Base-by-base conservation (phyloP, 352 stramenopile species). In the Phytophthora quininea region DNA sequence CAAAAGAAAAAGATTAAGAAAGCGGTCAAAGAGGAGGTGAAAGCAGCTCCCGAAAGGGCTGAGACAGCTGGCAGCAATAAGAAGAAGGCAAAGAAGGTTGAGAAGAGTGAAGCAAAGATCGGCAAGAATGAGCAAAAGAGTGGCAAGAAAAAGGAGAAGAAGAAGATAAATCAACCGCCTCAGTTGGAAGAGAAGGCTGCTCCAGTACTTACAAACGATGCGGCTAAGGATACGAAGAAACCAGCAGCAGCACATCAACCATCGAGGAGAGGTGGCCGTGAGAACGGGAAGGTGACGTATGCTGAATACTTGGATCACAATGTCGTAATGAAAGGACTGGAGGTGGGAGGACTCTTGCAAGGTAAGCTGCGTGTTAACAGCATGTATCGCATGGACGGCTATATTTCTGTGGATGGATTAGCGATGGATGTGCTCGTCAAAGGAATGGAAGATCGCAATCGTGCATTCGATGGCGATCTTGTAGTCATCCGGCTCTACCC, bases 351-450 rank as follows among this genome's bases (percentile, higher is more conserved):
- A 3, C 66, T 82, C 30, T 48, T 88, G 24, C 74, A 92, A 58
- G 90, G 90, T 52, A 88, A 82, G 32, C 64, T 97, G 14, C 86
- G 90, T 3, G 75, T 96, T 27, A 97, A 95, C 50, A 64, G 69
- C 0, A 82, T 82, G 58, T 93, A 91, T 31, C 77, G 80, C 19
- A 76, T 83, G 62, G 80, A 95, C 56, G 89, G 84, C 11, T 97
- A 93, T 56, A 69, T 96, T 32, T 85, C 86, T 3, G 74, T 97
- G 12, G 76, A 91, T 31, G 89, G 89, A 0, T 75, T 97, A 12
- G 67, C 76, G 14, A 78, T 89, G 54, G 90, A 96, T 57, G 64
- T 97, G 5, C 56, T 93, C 15, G 73, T 96, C 4, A 82, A 94
- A 53, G 86, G 86, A 5, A 78, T 88, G 54, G 65, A 77, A 32